Evolutionary conservation across 495 filamentous ascomycete species (phyloP), one percentile per base, ranked within the genome.

Genomic region (Penicillium ochrochloron): DNA sequence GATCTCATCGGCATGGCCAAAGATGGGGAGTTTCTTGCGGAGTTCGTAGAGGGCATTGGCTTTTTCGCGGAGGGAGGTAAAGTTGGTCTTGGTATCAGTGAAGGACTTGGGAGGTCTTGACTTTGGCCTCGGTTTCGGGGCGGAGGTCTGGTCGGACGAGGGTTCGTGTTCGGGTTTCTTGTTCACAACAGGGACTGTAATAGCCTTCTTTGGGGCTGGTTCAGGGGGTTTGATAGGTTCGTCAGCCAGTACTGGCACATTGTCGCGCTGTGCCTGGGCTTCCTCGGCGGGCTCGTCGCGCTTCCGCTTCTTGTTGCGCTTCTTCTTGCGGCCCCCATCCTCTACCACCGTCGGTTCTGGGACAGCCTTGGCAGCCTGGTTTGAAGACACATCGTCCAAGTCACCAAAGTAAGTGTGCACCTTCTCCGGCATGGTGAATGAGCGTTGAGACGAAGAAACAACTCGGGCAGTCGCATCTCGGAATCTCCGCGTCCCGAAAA

Each of bases 11-110:
- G 85, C 88, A 62, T 91, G 83, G 1, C 80, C 71, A 86, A 92
- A 97, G 55, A 99, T 92, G 0, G 95, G 96, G 0, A 99, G 83
- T 5, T 83, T 84, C 70, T 89, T 82, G 12, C 88, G 82, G 11
- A 79, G 68, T 73, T 84, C 71, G 62, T 82, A 80, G 3, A 91
- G 75, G 1, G 67, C 67, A 44, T 75, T 74, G 27, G 84, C 83
- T 59, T 80, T 83, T 57, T 79, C 77, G 59, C 73, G 75, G 10
- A 86, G 67, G 15, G 74, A 71, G 9, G 66, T 55, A 64, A 74
- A 78, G 31, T 75, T 74, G 53, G 61, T 65, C 56, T 75, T 75
- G 39, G 58, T 66, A 41, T 73, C 68, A 50, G 58, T 44, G 41
- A 71, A 53, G 29, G 66, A 31, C 52, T 52, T 69, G 17, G 63